These are phyloP conservation scores for Solanum clarkiae DNA, from an alignment of 257 asterid genomes.

Conservation along the genomic window DNA sequence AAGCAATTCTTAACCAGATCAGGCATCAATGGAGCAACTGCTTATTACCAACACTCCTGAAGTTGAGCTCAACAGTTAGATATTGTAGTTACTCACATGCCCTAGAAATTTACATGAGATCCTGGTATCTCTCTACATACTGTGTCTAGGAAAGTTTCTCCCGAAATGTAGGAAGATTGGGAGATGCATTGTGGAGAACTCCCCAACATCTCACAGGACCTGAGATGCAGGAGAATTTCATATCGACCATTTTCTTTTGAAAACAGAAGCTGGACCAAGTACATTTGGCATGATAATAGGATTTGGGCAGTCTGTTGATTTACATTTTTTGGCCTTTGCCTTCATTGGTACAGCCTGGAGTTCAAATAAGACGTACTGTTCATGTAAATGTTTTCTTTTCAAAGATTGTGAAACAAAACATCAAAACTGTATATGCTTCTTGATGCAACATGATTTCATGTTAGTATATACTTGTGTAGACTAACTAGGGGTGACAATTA, in stretches of 20 bases:
- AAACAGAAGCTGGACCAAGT: neutral
- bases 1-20: neutral
- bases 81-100: neutral
- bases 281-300: neutral
- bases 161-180: neutral
- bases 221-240: neutral
- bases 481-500: no score
- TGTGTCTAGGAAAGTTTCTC: neutral
- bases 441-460: neutral
- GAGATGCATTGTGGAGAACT: neutral
- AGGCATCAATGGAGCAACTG: conserved; percentile 1
- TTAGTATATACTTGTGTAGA: neutral
- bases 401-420: neutral
- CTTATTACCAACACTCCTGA: neutral
- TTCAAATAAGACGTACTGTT: neutral
- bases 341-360: neutral
- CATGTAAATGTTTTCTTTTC: neutral
- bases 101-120: neutral
- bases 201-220: neutral
- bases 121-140: neutral
- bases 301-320: neutral
- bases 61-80: neutral
- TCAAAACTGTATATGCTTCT: neutral
- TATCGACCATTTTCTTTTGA: neutral
- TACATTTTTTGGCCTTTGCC: neutral